phyloP scores from a whole-genome alignment of 352 stramenopile genomes.

The Globisporangium parvum region DNA sequence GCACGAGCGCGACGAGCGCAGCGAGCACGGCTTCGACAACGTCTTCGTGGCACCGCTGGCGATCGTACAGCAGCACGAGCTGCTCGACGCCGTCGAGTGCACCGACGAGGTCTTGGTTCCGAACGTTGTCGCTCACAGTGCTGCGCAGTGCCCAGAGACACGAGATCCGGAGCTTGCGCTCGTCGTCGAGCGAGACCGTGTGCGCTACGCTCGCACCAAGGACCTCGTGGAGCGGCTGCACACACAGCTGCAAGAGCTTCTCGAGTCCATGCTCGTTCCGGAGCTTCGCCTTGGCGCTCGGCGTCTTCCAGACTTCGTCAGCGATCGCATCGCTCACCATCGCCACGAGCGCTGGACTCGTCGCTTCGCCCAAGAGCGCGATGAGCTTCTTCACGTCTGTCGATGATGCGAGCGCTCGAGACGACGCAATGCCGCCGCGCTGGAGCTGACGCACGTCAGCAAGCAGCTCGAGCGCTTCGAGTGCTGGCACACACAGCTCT shows the following conservation, averaged over 20 bases:
- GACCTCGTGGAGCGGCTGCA: conserved; percentile 15
- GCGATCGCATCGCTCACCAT: conserved; percentile 76
- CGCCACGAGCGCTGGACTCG: conserved; percentile 48
- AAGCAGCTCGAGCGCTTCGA: conserved; percentile 72
- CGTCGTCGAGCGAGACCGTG: conserved; percentile 10
- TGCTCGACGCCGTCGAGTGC: conserved; percentile 41
- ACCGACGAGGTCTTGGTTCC: conserved; percentile 58
- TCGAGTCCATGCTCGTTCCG: conserved; percentile 66
- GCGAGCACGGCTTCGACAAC: conserved; percentile 61
- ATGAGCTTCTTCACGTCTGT: conserved; percentile 69
- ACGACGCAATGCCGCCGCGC: conserved; percentile 23
- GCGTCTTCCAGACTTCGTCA: conserved; percentile 65
- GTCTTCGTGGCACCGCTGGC: conserved; percentile 32
- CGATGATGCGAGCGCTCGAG: conserved; percentile 25
- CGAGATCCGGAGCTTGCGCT: conserved; percentile 39
- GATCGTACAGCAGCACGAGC: conserved; percentile 43
- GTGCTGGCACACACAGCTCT: conserved; percentile 59
- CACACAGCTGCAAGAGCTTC: conserved; percentile 46
- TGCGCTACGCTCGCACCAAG: not conserved
- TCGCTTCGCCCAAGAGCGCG: conserved; percentile 42
- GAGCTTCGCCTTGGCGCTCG: conserved; percentile 48
- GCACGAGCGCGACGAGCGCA: conserved; percentile 41
- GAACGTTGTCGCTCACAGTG: conserved; percentile 42
- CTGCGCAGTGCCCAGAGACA: conserved; percentile 68
- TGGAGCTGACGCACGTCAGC: conserved; percentile 56